phyloP scores from a whole-genome alignment of 2,329 filamentous ascomycete species.

The Hymenoscyphus repandus region DNA sequence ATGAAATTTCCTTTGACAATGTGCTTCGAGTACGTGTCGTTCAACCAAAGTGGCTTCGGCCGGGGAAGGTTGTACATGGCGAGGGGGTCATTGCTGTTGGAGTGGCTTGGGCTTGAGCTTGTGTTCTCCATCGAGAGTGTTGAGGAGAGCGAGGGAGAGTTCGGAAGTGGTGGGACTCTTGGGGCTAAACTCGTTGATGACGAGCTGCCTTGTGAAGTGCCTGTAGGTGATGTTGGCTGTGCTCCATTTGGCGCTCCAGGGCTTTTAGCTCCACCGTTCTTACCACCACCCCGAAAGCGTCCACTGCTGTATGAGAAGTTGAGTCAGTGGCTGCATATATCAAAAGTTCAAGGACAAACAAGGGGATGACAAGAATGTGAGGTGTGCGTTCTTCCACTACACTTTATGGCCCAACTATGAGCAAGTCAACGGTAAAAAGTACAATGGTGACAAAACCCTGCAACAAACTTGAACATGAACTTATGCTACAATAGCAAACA shows the following conservation, averaged over 20 bases:
- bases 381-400: no score
- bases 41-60: conserved; percentile 68
- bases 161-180: conserved; percentile 56
- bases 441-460: no score
- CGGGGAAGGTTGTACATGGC: conserved; percentile 59
- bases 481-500: no score
- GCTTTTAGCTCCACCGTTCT: conserved; percentile 49
- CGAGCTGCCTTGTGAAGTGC: conserved; percentile 43
- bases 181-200: conserved; percentile 49
- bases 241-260: conserved; percentile 42
- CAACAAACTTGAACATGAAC: no score
- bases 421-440: no score
- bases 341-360: no score
- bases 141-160: conserved; percentile 58
- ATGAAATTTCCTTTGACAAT: conserved; percentile 98
- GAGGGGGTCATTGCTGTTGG: conserved; percentile 44
- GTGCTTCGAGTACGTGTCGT: conserved; percentile 69
- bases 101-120: conserved; percentile 24
- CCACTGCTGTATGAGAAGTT: conserved; percentile 41
- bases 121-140: conserved; percentile 64
- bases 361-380: no score
- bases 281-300: conserved; percentile 51
- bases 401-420: no score
- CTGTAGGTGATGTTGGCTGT: conserved; percentile 43
- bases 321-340: no score